These are phyloP conservation scores for Penicillium sp. DNA, from an alignment of 2,329 filamentous ascomycete genomes.

Conservation along the genomic window DNA sequence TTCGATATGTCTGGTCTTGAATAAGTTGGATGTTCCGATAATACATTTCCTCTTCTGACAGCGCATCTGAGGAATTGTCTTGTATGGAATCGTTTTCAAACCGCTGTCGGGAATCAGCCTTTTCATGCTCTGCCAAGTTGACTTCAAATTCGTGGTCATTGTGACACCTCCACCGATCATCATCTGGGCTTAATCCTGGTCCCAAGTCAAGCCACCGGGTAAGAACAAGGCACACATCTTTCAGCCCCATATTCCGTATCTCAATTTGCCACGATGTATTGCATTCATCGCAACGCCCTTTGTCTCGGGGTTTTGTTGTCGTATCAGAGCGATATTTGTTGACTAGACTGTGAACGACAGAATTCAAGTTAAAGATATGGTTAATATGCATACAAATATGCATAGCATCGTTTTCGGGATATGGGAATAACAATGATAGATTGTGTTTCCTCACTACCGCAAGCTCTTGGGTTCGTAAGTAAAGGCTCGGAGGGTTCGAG, in stretches of 20 bases:
- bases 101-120: too few relatives aligned
- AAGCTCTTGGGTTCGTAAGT: conserved; percentile 8
- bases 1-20: too few relatives aligned
- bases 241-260: background rate
- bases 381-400: background rate
- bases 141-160: too few relatives aligned
- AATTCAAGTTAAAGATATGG: background rate
- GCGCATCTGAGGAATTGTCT: too few relatives aligned
- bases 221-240: too few relatives aligned
- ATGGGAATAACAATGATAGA: background rate
- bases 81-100: too few relatives aligned
- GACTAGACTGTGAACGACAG: background rate
- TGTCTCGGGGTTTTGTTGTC: background rate
- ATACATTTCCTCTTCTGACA: too few relatives aligned
- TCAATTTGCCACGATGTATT: background rate
- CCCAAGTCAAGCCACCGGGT: too few relatives aligned
- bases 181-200: too few relatives aligned
- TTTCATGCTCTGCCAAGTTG: too few relatives aligned
- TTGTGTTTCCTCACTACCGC: conserved; percentile 3
- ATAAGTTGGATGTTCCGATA: too few relatives aligned
- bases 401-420: background rate
- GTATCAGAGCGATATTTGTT: background rate
- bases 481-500: conserved; percentile 6
- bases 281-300: background rate
- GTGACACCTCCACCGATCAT: too few relatives aligned